Evolutionary conservation across 768 basidiomycete genomes (phyloP).

Genomic region (Mrakia gelida): DNA sequence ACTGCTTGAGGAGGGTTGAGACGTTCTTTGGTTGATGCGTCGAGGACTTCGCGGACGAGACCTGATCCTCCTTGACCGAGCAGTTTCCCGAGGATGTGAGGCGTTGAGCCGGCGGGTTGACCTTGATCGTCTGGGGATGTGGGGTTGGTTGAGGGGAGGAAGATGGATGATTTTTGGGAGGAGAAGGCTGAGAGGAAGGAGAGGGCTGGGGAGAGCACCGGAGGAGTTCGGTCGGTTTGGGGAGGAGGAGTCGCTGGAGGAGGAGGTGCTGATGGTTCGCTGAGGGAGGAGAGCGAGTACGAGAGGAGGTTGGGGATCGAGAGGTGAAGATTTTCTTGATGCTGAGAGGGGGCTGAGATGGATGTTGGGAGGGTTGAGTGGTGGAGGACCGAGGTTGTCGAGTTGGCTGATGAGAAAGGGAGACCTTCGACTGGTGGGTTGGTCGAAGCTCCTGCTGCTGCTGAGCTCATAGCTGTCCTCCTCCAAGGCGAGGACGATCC

Average conservation of each 20-base stretch:
- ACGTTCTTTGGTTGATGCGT: neutral
- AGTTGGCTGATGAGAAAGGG: neutral
- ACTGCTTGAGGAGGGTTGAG: conserved; percentile 23
- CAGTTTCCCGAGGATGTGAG: conserved; percentile 19
- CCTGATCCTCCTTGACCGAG: conserved; percentile 28
- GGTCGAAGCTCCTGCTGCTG: neutral
- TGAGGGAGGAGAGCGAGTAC: neutral
- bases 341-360: neutral
- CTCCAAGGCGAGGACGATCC: neutral
- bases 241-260: neutral
- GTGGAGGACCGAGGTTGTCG: neutral
- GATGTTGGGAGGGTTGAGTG: neutral
- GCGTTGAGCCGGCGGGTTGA: conserved; percentile 2
- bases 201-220: conserved; percentile 20
- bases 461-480: neutral
- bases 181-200: conserved; percentile 33
- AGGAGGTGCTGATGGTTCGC: neutral
- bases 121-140: conserved; percentile 11
- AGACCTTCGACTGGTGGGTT: neutral
- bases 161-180: conserved; percentile 17
- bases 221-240: neutral
- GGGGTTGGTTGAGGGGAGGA: neutral
- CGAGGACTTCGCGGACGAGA: conserved; percentile 26
- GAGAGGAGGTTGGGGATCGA: neutral
- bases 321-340: neutral